phyloP scores from a whole-genome alignment of 768 basidiomycete species.

The Xerocomellus intermedius region DNA sequence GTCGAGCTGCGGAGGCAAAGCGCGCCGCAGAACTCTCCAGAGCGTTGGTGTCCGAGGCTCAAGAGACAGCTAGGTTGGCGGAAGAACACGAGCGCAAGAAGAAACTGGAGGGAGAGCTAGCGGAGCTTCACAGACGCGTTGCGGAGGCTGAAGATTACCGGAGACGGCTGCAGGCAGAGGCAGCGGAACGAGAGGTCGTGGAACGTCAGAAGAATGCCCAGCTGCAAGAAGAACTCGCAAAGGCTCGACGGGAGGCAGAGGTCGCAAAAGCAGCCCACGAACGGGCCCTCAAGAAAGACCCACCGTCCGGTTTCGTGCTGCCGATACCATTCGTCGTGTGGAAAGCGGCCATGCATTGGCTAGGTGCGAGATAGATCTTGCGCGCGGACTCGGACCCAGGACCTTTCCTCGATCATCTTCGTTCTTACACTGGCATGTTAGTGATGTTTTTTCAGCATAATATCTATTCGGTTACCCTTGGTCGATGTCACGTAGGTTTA shows the following conservation, averaged over 20 bases:
- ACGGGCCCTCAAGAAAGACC: conserved; percentile 27
- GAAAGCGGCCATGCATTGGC: conserved; percentile 34
- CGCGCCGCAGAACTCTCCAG: conserved; percentile 30
- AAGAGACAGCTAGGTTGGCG: conserved; percentile 28
- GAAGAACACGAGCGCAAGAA: conserved; percentile 33
- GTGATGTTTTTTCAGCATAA: not conserved
- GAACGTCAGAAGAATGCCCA: conserved; percentile 30
- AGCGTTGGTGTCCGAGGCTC: conserved; percentile 25
- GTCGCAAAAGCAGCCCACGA: conserved; percentile 25
- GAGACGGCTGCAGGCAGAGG: conserved; percentile 27
- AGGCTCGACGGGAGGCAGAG: conserved; percentile 29
- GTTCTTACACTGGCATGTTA: not conserved
- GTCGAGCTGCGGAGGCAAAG: conserved; percentile 24
- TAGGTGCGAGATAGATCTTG: conserved; percentile 26
- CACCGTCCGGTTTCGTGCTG: conserved; percentile 28
- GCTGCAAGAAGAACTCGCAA: conserved; percentile 32
- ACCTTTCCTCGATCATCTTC: not conserved
- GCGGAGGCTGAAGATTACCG: conserved; percentile 29
- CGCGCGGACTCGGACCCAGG: not conserved
- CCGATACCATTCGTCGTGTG: conserved; percentile 36
- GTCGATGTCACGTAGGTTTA: not conserved
- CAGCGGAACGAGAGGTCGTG: conserved; percentile 24
- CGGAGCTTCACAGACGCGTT: conserved; percentile 25
- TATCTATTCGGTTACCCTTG: conserved; percentile 20
- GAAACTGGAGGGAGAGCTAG: conserved; percentile 26